These are phyloP conservation scores for Schizophyllum commune DNA, from an alignment of 1,284 basidiomycete genomes.

Conservation along the genomic window DNA sequence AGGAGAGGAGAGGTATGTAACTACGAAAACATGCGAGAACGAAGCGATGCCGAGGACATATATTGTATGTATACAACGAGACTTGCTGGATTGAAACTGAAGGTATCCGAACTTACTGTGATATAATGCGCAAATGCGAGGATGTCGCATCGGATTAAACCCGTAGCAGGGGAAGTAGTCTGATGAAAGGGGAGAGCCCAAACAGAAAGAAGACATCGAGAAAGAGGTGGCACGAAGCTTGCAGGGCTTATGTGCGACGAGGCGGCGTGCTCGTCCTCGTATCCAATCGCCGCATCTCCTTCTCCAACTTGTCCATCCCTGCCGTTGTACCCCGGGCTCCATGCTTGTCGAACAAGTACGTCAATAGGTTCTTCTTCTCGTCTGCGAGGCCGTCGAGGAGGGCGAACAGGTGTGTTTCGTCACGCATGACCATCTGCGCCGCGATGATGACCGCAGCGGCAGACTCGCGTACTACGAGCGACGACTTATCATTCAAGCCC, in stretches of 20 bases:
- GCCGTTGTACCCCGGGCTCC: slow-evolving; percentile 44
- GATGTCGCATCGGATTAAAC: background rate
- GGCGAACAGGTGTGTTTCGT: slow-evolving; percentile 72
- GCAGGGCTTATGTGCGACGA: slow-evolving; percentile 9
- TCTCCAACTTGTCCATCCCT: slow-evolving; percentile 60
- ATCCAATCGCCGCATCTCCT: slow-evolving; percentile 70
- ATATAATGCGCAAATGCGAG: background rate
- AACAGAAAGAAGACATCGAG: too few species aligned
- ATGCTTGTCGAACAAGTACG: slow-evolving; percentile 81
- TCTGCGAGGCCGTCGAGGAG: slow-evolving; percentile 73
- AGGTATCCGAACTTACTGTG: background rate
- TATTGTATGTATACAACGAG: too few species aligned
- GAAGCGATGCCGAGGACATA: background rate
- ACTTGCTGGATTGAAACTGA: background rate
- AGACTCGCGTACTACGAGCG: slow-evolving; percentile 72
- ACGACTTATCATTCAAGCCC: slow-evolving; percentile 65
- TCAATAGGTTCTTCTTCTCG: slow-evolving; percentile 80
- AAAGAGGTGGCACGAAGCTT: background rate
- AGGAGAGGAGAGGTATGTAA: background rate
- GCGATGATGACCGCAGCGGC: slow-evolving; percentile 75
- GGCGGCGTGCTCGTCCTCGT: slow-evolving; percentile 64
- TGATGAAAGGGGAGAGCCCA: too few species aligned
- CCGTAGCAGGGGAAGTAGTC: too few species aligned
- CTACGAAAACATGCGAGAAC: background rate
- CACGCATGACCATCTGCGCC: slow-evolving; percentile 69